Base-by-base conservation (phyloP, 2,329 filamentous ascomycete species). In the Ophiocordyceps camponoti-rufipedis region DNA sequence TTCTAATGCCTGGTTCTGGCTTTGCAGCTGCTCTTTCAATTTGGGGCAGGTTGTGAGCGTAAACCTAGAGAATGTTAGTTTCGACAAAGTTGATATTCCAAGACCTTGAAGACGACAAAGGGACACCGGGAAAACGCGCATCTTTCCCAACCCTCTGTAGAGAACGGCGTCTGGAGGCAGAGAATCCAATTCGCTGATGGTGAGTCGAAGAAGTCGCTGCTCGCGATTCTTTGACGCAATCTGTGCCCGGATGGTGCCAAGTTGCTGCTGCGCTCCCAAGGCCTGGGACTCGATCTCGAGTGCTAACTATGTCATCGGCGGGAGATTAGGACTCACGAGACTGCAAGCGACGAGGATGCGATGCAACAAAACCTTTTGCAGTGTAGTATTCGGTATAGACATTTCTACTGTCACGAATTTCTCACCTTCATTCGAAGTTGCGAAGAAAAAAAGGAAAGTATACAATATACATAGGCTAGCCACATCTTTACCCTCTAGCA, bases 71-170 rank as follows among this genome's bases (percentile, higher is more conserved):
- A 19, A 38, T 16, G 31, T 16, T 28, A 46, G 44, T 38, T 23
- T 18, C 16, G 12, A 12, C 1, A 12, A 33, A 18, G 39, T 13
- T 16, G 39, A 19, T 5, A 41, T 2, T 6, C 10, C 38, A 41
- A n/a, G 39, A 10, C 13, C 4, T 13, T 33, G 32, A 23, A 23
- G 7, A 5, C 2, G 32, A 33, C 2, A 13, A n/a, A 2, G 39
- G 48, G 35, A 28, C 40, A 13, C 28, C 11, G 16, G 11, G 10
- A 42, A 44, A 19, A 42, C 80, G 56, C 64, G 95, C 91, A 98
- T 96, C 68, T 96, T 98, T 44, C 91, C 91, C 11, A 96, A 82
- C 6, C 89, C 89, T 65, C 96, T 89, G 56, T 96, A 98, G 28
- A 94, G 77, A 31, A 80, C 80, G 0, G 86, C 91, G 43, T 81